Percentiles rank a stretch among this genome's conserved stretches.
Conservation (phyloP, 139 green algal species). For the Chara braunii region DNA sequence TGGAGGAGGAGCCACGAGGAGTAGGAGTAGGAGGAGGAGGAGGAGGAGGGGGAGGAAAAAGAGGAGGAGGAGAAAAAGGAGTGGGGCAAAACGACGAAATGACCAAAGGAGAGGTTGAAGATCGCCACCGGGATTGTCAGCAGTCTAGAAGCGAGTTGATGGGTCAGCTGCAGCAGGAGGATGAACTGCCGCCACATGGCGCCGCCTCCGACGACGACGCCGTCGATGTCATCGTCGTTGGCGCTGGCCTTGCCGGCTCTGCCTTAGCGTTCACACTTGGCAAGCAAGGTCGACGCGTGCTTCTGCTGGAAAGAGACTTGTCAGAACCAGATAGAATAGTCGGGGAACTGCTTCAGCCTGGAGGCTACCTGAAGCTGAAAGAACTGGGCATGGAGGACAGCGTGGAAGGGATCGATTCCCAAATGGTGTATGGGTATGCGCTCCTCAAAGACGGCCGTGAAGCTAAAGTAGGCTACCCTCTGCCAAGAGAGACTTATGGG, state of each 20-base stretch:
- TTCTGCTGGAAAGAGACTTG: constrained; percentile 88
- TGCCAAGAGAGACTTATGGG: neutral
- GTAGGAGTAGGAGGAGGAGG: too few species aligned
- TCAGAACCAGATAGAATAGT: constrained; percentile 92
- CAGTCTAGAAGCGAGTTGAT: too few species aligned
- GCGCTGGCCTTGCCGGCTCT: constrained; percentile 79
- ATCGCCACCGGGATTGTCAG: too few species aligned
- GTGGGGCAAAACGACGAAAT: too few species aligned
- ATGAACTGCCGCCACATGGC: too few species aligned
- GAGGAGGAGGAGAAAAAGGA: too few species aligned
- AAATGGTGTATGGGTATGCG: constrained; percentile 89
- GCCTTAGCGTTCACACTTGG: constrained; percentile 79
- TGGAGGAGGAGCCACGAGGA: too few species aligned
- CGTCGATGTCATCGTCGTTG: constrained; percentile 70
- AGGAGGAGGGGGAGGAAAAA: too few species aligned
- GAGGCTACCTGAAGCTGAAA: constrained; percentile 85
- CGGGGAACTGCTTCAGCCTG: constrained; percentile 96
- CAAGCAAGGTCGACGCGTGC: constrained; percentile 63
- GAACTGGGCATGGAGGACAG: constrained; percentile 73
- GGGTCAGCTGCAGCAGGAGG: too few species aligned
- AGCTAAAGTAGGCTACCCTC: constrained; percentile 73
- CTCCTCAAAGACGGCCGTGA: constrained; percentile 82
- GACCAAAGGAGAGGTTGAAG: too few species aligned
- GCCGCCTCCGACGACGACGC: too few species aligned
- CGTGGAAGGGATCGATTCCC: constrained; percentile 77